Percentiles rank a stretch among this genome's conserved stretches.
phyloP scores from a whole-genome alignment of 495 filamentous ascomycete genomes.

The Neurospora sp. region DNA sequence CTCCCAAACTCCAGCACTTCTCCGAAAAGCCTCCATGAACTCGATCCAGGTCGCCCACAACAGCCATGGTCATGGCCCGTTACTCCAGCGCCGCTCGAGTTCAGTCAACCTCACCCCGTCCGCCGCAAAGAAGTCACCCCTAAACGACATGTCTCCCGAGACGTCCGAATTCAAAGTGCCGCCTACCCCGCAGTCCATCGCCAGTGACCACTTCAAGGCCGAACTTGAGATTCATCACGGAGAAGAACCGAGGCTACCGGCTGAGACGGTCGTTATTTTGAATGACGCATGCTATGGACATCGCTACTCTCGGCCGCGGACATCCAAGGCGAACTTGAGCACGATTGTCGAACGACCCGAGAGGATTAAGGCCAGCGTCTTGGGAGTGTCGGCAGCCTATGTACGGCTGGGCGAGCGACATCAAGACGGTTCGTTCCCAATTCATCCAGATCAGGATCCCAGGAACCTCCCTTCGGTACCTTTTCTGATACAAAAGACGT shows the following conservation, averaged over 20 bases:
- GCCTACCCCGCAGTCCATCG: slow-evolving; percentile 58
- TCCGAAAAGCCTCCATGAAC: slow-evolving; percentile 46
- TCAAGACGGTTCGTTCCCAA: slow-evolving; percentile 55
- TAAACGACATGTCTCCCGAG: slow-evolving; percentile 28
- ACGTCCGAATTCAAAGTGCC: slow-evolving; percentile 27
- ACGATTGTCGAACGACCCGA: slow-evolving; percentile 90
- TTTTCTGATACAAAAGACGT: slow-evolving; percentile 71
- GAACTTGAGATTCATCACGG: slow-evolving; percentile 57
- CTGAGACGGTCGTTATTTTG: slow-evolving; percentile 70
- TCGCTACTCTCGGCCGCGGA: slow-evolving; percentile 72
- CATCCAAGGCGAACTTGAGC: slow-evolving; percentile 50
- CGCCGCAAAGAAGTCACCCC: slow-evolving; percentile 25
- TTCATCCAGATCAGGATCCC: slow-evolving; percentile 42
- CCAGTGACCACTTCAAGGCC: slow-evolving; percentile 55
- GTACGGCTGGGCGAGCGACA: slow-evolving; percentile 77
- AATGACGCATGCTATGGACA: slow-evolving; percentile 94
- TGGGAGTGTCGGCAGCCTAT: slow-evolving; percentile 82
- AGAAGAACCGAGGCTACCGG: slow-evolving; percentile 29
- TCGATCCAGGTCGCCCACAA: slow-evolving; percentile 38
- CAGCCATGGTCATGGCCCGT: slow-evolving; percentile 11
- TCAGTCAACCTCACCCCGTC: slow-evolving; percentile 39
- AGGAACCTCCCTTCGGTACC: slow-evolving; percentile 50
- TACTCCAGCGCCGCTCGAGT: slow-evolving; percentile 40
- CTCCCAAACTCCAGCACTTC: slow-evolving; percentile 38
- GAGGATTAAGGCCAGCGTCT: slow-evolving; percentile 70